These are phyloP conservation scores for Phragmites australis DNA, from an alignment of 176 grass and related monocot genomes.

Conservation along the genomic window DNA sequence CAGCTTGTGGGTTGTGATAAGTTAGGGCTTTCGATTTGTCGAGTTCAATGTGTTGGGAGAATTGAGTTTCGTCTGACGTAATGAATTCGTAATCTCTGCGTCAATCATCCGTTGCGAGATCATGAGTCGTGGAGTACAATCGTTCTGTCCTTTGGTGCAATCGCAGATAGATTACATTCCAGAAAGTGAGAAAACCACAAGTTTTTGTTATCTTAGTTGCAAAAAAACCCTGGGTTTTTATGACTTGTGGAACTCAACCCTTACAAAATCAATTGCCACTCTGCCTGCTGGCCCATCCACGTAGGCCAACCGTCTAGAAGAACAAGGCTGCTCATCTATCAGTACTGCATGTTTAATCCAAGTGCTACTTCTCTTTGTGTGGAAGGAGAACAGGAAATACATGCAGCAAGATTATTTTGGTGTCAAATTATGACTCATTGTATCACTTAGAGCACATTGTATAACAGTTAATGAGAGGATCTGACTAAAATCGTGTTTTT, in stretches of 20 bases:
- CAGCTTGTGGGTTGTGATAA: background rate
- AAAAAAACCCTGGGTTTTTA: background rate
- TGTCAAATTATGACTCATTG: background rate
- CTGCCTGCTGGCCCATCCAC: background rate
- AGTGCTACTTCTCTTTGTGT: background rate
- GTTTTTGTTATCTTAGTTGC: background rate
- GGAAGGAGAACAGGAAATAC: conserved; percentile 5
- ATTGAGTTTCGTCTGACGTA: background rate
- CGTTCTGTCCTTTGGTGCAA: background rate
- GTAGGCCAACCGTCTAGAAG: background rate
- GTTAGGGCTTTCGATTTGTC: conserved; percentile 49
- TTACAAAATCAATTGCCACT: background rate
- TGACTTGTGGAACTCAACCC: background rate
- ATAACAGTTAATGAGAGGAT: background rate
- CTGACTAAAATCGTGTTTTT: conserved; percentile 11
- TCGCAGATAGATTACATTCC: background rate
- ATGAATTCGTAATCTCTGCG: background rate
- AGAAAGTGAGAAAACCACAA: background rate
- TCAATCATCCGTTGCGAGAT: background rate
- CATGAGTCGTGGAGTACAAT: background rate
- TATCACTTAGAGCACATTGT: background rate
- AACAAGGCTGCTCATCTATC: background rate
- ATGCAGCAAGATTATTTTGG: background rate
- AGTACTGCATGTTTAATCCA: conserved; percentile 13
- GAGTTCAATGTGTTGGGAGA: background rate